Conservation (phyloP, 2,329 filamentous ascomycete genomes). For the Ophiostoma sp. region DNA sequence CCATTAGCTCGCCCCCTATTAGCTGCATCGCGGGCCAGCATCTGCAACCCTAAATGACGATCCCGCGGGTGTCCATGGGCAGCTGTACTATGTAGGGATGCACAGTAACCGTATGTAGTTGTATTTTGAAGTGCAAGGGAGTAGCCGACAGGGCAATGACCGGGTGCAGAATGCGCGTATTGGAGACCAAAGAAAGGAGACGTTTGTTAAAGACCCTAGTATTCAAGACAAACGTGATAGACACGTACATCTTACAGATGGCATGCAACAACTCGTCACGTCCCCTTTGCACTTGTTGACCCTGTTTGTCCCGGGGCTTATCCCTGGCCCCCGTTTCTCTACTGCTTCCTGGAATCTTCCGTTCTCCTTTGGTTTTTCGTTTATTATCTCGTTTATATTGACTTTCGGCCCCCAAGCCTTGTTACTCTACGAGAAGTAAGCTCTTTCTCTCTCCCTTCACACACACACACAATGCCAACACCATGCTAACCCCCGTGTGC, state of each 20-base stretch:
- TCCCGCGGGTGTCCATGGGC: not conserved
- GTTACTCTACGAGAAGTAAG: not conserved
- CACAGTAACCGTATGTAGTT: too few species aligned
- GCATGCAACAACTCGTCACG: not conserved
- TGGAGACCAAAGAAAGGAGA: not conserved
- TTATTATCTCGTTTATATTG: slow-evolving; percentile 3
- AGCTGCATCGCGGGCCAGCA: slow-evolving; percentile 7
- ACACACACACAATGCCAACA: not conserved
- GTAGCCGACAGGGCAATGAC: not conserved
- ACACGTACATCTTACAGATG: not conserved
- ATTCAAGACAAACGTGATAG: not conserved
- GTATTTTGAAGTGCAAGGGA: too few species aligned
- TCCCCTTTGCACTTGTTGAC: not conserved
- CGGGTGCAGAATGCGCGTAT: not conserved
- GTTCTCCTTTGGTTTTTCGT: not conserved
- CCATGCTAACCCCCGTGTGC: not conserved
- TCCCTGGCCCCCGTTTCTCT: not conserved
- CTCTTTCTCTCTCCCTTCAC: not conserved
- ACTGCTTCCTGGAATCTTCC: not conserved
- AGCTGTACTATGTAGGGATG: not conserved
- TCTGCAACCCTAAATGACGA: slow-evolving; percentile 11
- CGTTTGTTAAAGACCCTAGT: not conserved
- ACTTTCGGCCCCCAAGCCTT: slow-evolving; percentile 4
- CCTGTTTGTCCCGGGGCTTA: not conserved
- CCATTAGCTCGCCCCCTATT: not conserved